A percentile compares a stretch with the other conserved stretches of the same genome.
Conservation (phyloP, 2,329 filamentous ascomycete genomes). For the Trichoderma arundinaceum region DNA sequence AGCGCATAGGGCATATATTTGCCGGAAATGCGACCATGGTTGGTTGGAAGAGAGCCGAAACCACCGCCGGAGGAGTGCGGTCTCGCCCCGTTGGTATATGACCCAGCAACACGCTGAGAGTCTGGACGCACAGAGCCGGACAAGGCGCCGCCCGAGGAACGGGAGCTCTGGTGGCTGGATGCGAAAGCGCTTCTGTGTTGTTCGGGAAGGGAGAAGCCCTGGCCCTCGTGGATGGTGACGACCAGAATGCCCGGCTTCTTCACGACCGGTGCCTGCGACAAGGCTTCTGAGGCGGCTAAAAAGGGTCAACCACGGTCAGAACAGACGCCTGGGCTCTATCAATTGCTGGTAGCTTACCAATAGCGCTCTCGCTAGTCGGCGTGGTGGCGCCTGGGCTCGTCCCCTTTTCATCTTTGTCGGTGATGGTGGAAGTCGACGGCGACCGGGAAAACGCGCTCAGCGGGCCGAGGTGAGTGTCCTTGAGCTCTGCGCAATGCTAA, state of each 20-base stretch:
- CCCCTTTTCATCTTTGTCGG: conserved; percentile 66
- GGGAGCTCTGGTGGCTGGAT: conserved; percentile 73
- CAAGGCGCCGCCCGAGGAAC: conserved; percentile 65
- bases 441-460: conserved; percentile 90
- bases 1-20: conserved; percentile 97
- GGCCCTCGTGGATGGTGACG: conserved; percentile 93
- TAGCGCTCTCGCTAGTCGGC: conserved; percentile 71
- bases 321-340: not conserved
- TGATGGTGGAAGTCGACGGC: conserved; percentile 90
- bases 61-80: conserved; percentile 86
- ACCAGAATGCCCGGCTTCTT: conserved; percentile 93
- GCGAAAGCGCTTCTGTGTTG: conserved; percentile 82
- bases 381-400: conserved; percentile 61
- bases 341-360: conserved; percentile 61
- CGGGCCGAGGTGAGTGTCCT: conserved; percentile 94
- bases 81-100: conserved; percentile 68
- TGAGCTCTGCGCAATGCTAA: conserved; percentile 64
- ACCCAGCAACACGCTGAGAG: conserved; percentile 62
- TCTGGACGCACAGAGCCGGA: conserved; percentile 60
- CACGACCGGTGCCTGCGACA: conserved; percentile 72
- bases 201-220: conserved; percentile 87
- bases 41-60: conserved; percentile 86
- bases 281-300: conserved; percentile 80
- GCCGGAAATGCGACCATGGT: conserved; percentile 92
- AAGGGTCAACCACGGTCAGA: conserved; percentile 8